phyloP scores from a whole-genome alignment of 257 asterid species.

The Paulownia fortunei region DNA sequence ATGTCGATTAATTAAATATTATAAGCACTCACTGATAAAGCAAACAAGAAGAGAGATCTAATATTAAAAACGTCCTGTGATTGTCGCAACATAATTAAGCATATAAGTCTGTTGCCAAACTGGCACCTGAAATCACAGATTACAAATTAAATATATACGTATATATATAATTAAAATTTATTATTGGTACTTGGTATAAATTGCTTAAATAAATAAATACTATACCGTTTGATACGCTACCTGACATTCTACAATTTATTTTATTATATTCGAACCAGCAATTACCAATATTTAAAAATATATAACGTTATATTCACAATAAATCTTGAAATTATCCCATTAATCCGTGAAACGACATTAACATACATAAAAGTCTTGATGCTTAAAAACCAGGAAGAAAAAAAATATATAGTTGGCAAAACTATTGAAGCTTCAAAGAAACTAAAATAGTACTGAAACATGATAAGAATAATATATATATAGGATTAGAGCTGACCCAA shows the following conservation, averaged over 20 bases:
- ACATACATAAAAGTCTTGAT: too few species aligned
- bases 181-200: background rate
- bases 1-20: background rate
- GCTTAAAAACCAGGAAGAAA: too few species aligned
- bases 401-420: too few species aligned
- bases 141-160: background rate
- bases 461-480: too few species aligned
- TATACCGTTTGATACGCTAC: background rate
- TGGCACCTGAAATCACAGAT: conserved; percentile 28
- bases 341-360: too few species aligned
- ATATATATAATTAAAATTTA: background rate
- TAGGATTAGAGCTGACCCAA: too few species aligned
- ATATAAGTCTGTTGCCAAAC: conserved; percentile 5
- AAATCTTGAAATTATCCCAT: background rate
- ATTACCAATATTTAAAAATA: background rate
- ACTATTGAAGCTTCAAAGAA: too few species aligned
- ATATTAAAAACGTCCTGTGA: background rate
- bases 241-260: conserved; percentile 3
- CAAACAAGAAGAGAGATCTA: background rate
- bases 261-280: background rate
- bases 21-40: background rate
- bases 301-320: too few species aligned
- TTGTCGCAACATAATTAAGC: background rate
- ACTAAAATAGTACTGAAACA: too few species aligned
- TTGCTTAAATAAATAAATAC: background rate